These are phyloP conservation scores for Suhomyces yuchorum DNA, from an alignment of 1,139 yeast species.

Conservation along the genomic window DNA sequence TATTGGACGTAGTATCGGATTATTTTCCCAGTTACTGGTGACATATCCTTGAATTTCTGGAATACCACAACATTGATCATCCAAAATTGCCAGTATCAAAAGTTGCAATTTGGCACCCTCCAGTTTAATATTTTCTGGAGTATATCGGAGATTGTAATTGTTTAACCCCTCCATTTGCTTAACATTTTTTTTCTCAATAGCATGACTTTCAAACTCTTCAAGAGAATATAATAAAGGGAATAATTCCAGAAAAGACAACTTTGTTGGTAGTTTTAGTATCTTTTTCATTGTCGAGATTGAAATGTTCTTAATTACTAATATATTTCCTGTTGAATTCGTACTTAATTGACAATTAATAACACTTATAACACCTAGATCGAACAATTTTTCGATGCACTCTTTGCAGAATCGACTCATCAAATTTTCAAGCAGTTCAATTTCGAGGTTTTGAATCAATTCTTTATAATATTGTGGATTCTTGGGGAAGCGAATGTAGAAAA, in stretches of 20 bases:
- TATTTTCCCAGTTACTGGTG: background rate
- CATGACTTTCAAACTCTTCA: background rate
- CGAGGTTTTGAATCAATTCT: background rate
- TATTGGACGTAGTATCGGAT: background rate
- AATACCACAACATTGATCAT: background rate
- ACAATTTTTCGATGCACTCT: background rate
- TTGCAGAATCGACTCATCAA: background rate
- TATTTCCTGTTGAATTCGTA: background rate
- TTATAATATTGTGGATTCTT: background rate
- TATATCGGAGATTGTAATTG: background rate
- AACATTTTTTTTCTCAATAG: background rate
- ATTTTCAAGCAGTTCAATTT: background rate
- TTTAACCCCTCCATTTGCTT: background rate
- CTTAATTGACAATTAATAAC: too few relatives aligned
- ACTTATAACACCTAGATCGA: background rate
- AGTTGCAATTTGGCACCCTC: background rate
- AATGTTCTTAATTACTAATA: background rate
- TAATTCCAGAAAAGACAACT: background rate
- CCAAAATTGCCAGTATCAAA: background rate
- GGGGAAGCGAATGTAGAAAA: background rate
- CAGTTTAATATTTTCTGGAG: background rate
- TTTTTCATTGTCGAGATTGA: background rate
- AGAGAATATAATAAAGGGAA: background rate
- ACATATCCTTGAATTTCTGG: background rate
- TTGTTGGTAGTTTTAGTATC: background rate